These are phyloP conservation scores for Cutaneotrichosporon mucoides DNA, from an alignment of 1,284 basidiomycete genomes.

Conservation along the genomic window DNA sequence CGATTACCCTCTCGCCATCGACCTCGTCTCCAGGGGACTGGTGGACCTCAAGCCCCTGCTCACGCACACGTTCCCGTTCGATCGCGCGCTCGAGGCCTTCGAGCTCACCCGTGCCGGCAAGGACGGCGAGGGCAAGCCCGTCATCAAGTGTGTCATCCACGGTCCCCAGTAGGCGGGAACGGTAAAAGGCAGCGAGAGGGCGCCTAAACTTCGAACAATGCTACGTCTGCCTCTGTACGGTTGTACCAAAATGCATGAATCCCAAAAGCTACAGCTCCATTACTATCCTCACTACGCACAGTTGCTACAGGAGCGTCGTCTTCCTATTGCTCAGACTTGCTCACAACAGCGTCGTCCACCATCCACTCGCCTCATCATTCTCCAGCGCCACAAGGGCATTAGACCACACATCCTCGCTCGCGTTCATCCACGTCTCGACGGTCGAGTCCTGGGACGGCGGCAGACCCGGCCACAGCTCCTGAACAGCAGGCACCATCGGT, in stretches of 20 bases:
- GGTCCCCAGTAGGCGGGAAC: conserved; percentile 35
- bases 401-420: conserved; percentile 21
- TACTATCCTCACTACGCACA: too few species aligned
- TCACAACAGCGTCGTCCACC: conserved; percentile 22
- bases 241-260: neutral
- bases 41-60: conserved; percentile 56
- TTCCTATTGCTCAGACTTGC: conserved; percentile 11
- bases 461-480: conserved; percentile 18
- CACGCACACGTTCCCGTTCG: conserved; percentile 59
- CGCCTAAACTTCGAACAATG: too few species aligned
- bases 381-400: conserved; percentile 22
- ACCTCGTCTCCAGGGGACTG: conserved; percentile 54
- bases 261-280: neutral
- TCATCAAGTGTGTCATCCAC: conserved; percentile 49
- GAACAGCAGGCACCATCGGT: conserved; percentile 8
- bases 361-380: conserved; percentile 21
- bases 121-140: conserved; percentile 58
- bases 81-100: conserved; percentile 56
- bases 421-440: conserved; percentile 14
- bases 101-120: conserved; percentile 61
- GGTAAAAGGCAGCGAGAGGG: too few species aligned
- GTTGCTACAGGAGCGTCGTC: conserved; percentile 15
- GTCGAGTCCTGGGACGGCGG: conserved; percentile 6
- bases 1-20: conserved; percentile 54
- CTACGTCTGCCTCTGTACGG: neutral